Conservation (phyloP, 1,139 yeast genomes). For the Meyerozyma sp. region DNA sequence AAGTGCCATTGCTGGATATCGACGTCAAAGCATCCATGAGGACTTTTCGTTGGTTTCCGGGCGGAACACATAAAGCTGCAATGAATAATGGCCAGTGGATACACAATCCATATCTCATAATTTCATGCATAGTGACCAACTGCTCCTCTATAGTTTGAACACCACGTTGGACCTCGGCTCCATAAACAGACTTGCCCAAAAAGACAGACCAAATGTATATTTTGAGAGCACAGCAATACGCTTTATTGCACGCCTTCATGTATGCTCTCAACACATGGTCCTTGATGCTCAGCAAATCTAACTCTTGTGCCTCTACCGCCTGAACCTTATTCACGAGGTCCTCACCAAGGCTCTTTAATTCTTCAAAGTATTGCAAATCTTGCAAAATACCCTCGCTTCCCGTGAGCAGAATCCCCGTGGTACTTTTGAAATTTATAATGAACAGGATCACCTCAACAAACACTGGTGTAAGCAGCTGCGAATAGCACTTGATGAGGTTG, state of each 20-base stretch:
- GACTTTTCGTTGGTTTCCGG: constrained; percentile 2
- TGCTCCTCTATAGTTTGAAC: constrained; percentile 7
- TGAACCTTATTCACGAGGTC: not conserved
- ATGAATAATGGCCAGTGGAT: constrained; percentile 7
- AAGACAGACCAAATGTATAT: constrained; percentile 4
- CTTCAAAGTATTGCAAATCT: constrained; percentile 2
- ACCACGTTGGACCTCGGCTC: constrained; percentile 3
- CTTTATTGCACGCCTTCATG: constrained; percentile 7
- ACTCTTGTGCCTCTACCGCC: constrained; percentile 2
- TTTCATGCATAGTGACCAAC: constrained; percentile 3
- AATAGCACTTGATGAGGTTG: constrained; percentile 7
- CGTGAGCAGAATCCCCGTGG: constrained; percentile 4
- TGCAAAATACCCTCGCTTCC: constrained; percentile 6
- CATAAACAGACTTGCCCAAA: constrained; percentile 4
- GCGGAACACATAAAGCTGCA: constrained; percentile 6
- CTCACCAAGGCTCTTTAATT: not conserved
- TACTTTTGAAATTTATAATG: not conserved
- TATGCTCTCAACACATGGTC: constrained; percentile 3
- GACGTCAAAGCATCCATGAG: constrained; percentile 1
- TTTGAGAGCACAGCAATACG: constrained; percentile 5
- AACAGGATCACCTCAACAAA: constrained; percentile 5
- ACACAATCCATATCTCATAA: constrained; percentile 4
- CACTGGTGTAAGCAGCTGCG: constrained; percentile 7
- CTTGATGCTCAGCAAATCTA: constrained; percentile 4
- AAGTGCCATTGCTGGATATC: constrained; percentile 4